Base-by-base conservation (phyloP, 306 rosid genomes). In the Sindora glabra region DNA sequence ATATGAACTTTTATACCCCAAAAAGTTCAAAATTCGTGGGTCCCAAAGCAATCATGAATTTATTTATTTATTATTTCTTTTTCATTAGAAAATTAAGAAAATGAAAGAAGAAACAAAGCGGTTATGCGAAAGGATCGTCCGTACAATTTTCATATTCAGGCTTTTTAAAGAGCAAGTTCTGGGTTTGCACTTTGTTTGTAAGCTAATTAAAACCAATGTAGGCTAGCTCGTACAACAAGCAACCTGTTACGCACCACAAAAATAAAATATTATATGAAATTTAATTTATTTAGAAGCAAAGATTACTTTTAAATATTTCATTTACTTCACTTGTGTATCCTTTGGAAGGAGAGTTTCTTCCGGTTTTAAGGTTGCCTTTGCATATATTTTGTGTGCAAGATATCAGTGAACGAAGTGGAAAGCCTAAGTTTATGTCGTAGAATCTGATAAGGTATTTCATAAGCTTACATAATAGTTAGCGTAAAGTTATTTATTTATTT, bases 181-280 rank as follows among this genome's bases (percentile, higher is more conserved):
- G 66, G 47, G n/a, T 74, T 74, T 67, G 75, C 57, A 63, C 53
- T 72, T n/a, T 72, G 78, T 77, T 77, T 77, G 75, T 27, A 77
- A 77, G 82, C 65, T 77, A 77, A 77, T 72, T 37, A 56, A 67
- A 67, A 77, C 68, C 38, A 58, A 62, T 36, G 45, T 59, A 42
- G 56, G 36, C 38, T 66, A 69, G 82, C 65, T 68, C 46, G 58
- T 56, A 67, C 62, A 67, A 46, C 5, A 77, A 77, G 82, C 82
- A 77, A 72, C 53, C 68, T 67, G 22, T 26, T 77, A 64, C 33
- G 56, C 74, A 67, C 82, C 82, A 77, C 74, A 52, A 62, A n/a
- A 3, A 48, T 72, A 48, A 67, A 71, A 55, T 48, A 71, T 37
- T n/a, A 15, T 42, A 51, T 58, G 23, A 50, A 0, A 44, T 46